Base-by-base conservation (phyloP, 306 rosid species). In the Elaeagnus macrophylla region DNA sequence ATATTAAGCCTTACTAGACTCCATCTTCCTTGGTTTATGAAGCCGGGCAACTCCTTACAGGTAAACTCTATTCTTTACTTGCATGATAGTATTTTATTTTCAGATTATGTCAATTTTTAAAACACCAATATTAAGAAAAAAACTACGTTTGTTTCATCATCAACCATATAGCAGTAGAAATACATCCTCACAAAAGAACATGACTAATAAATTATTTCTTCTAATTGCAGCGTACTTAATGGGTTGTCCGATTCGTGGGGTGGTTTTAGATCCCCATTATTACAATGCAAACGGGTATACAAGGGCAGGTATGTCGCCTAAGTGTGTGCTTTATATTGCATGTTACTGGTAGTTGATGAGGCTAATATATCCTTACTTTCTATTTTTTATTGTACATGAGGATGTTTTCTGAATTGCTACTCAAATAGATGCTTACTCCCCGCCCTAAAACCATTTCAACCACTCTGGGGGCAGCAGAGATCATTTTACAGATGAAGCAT, bases 181-280 rank as follows among this genome's bases (percentile, higher is more conserved):
- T 49, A 60, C 47, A 45, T 55, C 32, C 56, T 69, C 61, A 62
- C 62, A 37, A 48, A n/a, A 62, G 3, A 15, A 37, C 7, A 5
- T 17, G 43, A 52, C 36, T 43, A 39, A 57, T 57, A n/a, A 57
- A 36, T 19, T 37, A 9, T 51, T 19, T 43, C 44, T 13, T 36
- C 15, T 12, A 39, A 62, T 74, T 72, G 70, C 82, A 91, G 97
- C 96, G 36, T 91, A 91, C 71, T 59, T 91, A 37, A 76, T 91
- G 96, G 97, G 97, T 51, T 86, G 97, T 67, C 93, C 97, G 44
- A 79, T 91, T 56, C 89, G 96, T 16, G 97, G 97, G 65, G 96
- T 91, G 68, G 78, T 91, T 76, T 64, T 86, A 71, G 94, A 91
- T 55, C 96, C n/a, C 97, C 43, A 84, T 91, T 56, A 83, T 86